A percentile compares a stretch with the other conserved stretches of the same genome.
phyloP scores from a whole-genome alignment of 495 filamentous ascomycete species.

The Trichoderma asperelloides region DNA sequence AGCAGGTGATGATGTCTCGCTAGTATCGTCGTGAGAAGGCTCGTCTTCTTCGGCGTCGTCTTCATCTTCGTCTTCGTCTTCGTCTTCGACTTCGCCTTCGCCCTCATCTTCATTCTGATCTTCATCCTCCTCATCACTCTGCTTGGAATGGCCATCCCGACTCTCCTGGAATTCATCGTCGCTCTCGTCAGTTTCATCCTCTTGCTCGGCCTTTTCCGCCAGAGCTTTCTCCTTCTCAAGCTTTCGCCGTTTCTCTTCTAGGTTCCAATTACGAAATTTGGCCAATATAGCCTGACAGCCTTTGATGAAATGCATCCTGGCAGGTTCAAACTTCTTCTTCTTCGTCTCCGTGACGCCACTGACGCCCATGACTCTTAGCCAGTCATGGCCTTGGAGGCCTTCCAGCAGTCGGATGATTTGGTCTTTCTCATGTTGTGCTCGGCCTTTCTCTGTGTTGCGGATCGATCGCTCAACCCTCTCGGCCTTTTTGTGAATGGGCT shows the following conservation, averaged over 20 bases:
- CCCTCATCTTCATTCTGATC: constrained; percentile 16
- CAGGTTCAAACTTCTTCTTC: constrained; percentile 77
- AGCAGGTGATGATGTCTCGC: constrained; percentile 14
- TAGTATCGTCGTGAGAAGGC: constrained; percentile 14
- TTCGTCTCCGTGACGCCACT: constrained; percentile 73
- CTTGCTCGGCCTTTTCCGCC: constrained; percentile 37
- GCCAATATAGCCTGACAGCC: constrained; percentile 71
- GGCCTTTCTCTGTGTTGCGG: constrained; percentile 85
- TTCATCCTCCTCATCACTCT: constrained; percentile 22
- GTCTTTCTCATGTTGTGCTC: constrained; percentile 84
- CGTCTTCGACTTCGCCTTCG: constrained; percentile 18
- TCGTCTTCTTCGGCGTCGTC: constrained; percentile 16
- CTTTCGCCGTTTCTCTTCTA: constrained; percentile 79
- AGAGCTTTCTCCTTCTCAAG: constrained; percentile 53
- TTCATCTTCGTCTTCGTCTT: constrained; percentile 14
- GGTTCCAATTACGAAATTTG: constrained; percentile 80
- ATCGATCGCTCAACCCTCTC: constrained; percentile 88
- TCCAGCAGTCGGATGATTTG: constrained; percentile 79
- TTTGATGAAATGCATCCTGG: constrained; percentile 70
- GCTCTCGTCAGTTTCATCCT: constrained; percentile 18
- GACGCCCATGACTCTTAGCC: constrained; percentile 90
- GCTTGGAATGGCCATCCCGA: constrained; percentile 15
- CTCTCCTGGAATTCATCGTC: constrained; percentile 12
- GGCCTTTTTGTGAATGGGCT: constrained; percentile 62
- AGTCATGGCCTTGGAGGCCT: constrained; percentile 82